phyloP scores from a whole-genome alignment of 495 filamentous ascomycete species.

The Cetradonia linearis region DNA sequence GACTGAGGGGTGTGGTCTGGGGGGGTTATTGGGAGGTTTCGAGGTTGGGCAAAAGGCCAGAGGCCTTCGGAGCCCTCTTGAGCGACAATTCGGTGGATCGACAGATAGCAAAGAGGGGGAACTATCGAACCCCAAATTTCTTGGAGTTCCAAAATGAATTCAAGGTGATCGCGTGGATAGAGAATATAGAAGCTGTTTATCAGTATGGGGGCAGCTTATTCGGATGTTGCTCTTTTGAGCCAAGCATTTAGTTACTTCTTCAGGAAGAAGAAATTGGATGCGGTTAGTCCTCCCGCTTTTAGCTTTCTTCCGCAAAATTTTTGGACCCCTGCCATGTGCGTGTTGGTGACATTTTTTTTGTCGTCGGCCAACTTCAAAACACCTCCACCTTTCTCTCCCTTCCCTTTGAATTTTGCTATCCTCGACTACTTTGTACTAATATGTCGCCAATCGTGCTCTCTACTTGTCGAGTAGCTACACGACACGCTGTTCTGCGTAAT shows the following conservation, averaged over 20 bases:
- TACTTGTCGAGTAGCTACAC: conserved; percentile 10
- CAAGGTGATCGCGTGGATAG: neutral
- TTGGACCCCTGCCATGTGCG: conserved; percentile 3
- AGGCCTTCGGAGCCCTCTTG: conserved; percentile 9
- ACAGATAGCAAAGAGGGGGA: neutral
- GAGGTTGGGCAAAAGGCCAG: conserved; percentile 9
- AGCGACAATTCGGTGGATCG: neutral
- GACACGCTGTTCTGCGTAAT: neutral
- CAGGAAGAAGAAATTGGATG: neutral
- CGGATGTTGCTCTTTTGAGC: neutral
- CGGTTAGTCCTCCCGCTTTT: conserved; percentile 14
- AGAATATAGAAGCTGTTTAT: neutral
- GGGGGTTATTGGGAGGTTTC: neutral
- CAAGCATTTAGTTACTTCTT: conserved; percentile 2
- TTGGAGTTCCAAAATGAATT: too few relatives aligned
- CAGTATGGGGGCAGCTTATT: neutral
- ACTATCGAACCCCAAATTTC: too few relatives aligned
- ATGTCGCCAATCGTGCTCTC: conserved; percentile 9
- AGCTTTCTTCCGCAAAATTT: neutral
- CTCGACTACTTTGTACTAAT: neutral
- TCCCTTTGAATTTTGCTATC: neutral
- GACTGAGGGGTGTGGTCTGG: too few relatives aligned
- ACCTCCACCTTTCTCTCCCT: neutral
- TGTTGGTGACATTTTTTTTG: neutral
- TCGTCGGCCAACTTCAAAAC: neutral